phyloP scores from a whole-genome alignment of 768 basidiomycete species.

The Auricularia sp. region DNA sequence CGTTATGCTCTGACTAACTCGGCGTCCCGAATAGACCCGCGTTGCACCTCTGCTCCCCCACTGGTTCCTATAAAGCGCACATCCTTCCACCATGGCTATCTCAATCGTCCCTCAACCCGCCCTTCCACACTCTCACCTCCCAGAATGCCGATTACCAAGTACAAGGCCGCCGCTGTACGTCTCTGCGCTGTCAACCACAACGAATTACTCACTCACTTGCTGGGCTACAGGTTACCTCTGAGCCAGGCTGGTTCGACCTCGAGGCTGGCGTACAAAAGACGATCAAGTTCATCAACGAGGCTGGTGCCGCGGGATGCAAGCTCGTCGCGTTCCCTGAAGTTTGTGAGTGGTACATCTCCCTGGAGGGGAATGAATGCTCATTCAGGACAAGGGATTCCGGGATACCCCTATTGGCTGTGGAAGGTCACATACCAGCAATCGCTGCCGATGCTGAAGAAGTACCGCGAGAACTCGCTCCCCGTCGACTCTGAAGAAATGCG shows the following conservation, averaged over 20 bases:
- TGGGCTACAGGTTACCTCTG: background rate
- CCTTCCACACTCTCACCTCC: background rate
- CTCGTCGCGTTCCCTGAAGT: background rate
- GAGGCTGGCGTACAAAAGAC: background rate
- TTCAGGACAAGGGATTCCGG: background rate
- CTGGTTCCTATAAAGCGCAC: too few species aligned
- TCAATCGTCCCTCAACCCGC: too few species aligned
- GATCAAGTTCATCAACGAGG: background rate
- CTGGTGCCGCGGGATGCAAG: background rate
- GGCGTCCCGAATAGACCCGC: too few species aligned
- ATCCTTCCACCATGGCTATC: too few species aligned
- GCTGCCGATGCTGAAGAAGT: slow-evolving; percentile 6
- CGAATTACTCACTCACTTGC: background rate
- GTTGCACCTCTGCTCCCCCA: too few species aligned
- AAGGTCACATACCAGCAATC: slow-evolving; percentile 4
- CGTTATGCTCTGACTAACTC: too few species aligned
- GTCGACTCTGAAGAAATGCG: slow-evolving; percentile 3
- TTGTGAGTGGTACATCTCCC: background rate
- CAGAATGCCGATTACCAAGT: background rate
- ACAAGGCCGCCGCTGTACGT: background rate
- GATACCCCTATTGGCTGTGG: background rate
- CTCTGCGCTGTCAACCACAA: background rate
- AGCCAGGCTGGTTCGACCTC: background rate
- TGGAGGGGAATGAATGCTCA: background rate
- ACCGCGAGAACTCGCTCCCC: slow-evolving; percentile 3